Base-by-base conservation (phyloP, 2,329 filamentous ascomycete genomes). In the Arthrobotrys musiformis region DNA sequence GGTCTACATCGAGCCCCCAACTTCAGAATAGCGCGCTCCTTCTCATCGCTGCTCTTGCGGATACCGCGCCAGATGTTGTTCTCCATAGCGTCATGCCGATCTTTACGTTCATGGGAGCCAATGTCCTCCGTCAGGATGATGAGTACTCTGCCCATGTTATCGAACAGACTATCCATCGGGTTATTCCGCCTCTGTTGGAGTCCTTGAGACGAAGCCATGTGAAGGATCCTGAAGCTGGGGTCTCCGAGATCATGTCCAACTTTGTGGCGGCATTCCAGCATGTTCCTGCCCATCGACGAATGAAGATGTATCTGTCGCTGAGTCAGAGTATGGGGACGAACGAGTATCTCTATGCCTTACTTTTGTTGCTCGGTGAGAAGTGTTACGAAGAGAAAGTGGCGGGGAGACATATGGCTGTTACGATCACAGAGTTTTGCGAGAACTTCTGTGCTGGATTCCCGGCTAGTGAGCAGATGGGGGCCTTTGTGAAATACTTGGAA, bases 1-100 rank as follows among this genome's bases (percentile, higher is more conserved):
- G 96, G 81, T 94, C 93, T 78, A 96, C 94, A 0, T 90, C 92
- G 26, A 97, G 92, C 83, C 93, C 94, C 0, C 93, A 97, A 79
- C 93, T 99, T 5, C 96, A 98, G 82, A 97, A 97, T 82, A 90
- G 91, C 4, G 94, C 95, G 2, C 86, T 99, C 13, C 88, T 98
- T 7, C 86, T 99, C 26, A 92, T 98, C 72, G 93, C 94, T 24
- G 91, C 90, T 70, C 86, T 99, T 44, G 94, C 95, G 22, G 91
- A 91, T 42, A 92, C 94, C 80, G 93, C 93, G 0, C 95, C 96
- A 0, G 94, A 97, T 82, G 86, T 97, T 56, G 93, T 99, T 2
- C 87, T 99, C 70, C 94, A 99, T 84, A 97, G 93, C 80, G 93
- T 99, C 66, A 99, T 99, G 95, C 95, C 95, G 11, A 94, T 99